Evolutionary conservation across 202 grass and related monocot genomes (phyloP), one percentile per base, ranked within the genome.

Genomic region (Musa balbisiana): DNA sequence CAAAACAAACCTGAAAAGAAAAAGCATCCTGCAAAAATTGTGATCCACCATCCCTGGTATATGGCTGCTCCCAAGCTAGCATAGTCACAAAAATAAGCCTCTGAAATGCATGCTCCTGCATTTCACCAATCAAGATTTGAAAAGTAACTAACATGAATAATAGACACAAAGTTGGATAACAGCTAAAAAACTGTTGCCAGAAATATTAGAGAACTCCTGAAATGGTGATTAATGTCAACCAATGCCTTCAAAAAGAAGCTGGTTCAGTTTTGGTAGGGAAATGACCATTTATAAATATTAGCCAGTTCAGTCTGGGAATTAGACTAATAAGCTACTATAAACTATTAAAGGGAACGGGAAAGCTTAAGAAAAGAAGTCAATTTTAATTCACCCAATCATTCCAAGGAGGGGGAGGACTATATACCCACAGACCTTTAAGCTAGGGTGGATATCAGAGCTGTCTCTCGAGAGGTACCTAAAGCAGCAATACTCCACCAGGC

Each of bases 21-120:
- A 82, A 92, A 53, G 78, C 83, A 83, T 89, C 79, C 25, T 81
- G 43, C 19, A 81, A 84, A 86, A 81, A 71, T 53, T 84, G 76
- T 80, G 78, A 64, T 83, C 79, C 58, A 58, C 78, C 51, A 6
- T 79, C 79, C 69, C 84, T 65, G 8, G 27, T 75, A 68, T 92
- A 92, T 79, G 94, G 91, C 55, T 90, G 78, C 74, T 94, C 83
- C 94, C 94, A 98, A 70, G 94, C 91, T 81, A 98, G 87, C 94
- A 98, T 98, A 83, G 94, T 94, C 81, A 98, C 80, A 78, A 98
- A 98, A 76, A 98, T 73, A 80, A 98, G 94, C 81, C 85, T 94
- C 85, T 94, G 94, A 88, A 98, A 98, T 77, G 81, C 79, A 83
- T 94, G 79, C 51, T 94, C 94, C 94, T 98, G 87, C 50, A 72